A percentile compares a stretch with the other conserved stretches of the same genome.
Conservation (phyloP, 1,284 basidiomycete species). For the Boletellus deceptivus region DNA sequence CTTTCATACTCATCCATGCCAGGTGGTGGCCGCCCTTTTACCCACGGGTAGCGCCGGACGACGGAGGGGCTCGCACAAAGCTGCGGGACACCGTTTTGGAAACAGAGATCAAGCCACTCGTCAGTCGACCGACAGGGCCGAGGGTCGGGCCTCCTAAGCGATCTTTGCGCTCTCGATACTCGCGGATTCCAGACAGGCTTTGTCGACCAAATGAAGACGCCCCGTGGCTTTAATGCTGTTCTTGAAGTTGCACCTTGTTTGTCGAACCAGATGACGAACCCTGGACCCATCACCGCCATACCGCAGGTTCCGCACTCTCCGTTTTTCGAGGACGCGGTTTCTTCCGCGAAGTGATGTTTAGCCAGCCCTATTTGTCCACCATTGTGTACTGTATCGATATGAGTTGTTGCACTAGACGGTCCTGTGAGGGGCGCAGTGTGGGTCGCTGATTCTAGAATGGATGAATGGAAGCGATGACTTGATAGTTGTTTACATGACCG, state of each 20-base stretch:
- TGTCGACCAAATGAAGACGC: constrained; percentile 21
- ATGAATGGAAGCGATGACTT: constrained; percentile 7
- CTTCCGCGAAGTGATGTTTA: neutral
- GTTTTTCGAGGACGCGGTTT: neutral
- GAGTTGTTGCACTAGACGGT: neutral
- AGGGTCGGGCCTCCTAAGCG: constrained; percentile 4
- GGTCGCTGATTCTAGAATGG: neutral
- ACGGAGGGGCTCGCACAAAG: constrained; percentile 1
- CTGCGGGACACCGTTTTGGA: neutral
- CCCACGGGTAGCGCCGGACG: neutral
- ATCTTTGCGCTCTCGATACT: constrained; percentile 16
- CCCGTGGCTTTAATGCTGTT: constrained; percentile 12
- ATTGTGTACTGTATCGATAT: neutral
- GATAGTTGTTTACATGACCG: constrained; percentile 20
- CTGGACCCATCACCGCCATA: constrained; percentile 5
- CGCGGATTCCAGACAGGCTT: constrained; percentile 30
- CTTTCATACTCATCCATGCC: constrained; percentile 21
- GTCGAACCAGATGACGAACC: constrained; percentile 2
- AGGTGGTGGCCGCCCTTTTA: constrained; percentile 11
- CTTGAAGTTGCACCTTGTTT: too few relatives aligned
- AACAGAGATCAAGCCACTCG: constrained; percentile 6
- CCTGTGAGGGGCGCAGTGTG: neutral
- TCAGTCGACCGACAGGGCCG: constrained; percentile 3
- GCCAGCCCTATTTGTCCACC: neutral
- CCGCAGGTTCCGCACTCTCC: too few relatives aligned